These are phyloP conservation scores for Aspergillus cristatus DNA, from an alignment of 495 filamentous ascomycete species.

Conservation along the genomic window DNA sequence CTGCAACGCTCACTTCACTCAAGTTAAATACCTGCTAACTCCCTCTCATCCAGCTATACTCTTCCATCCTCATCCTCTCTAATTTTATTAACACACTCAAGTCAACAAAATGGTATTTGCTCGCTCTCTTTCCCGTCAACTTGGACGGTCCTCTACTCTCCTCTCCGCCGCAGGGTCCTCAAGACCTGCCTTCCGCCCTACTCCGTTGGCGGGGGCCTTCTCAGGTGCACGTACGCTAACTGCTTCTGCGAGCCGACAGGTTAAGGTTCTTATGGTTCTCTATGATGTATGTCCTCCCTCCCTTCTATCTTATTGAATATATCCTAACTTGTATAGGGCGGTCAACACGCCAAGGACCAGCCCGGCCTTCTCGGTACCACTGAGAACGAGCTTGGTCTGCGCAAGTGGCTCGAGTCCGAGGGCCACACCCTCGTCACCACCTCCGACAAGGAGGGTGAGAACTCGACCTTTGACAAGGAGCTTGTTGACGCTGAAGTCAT, in stretches of 20 bases:
- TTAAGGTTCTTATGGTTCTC: conserved; percentile 64
- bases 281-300: conserved; percentile 55
- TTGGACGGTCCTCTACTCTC: conserved; percentile 48
- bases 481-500: conserved; percentile 95
- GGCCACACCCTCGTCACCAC: conserved; percentile 96
- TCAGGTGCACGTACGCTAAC: conserved; percentile 45
- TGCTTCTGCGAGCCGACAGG: conserved; percentile 49
- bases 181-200: conserved; percentile 13
- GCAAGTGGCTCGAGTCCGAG: conserved; percentile 92
- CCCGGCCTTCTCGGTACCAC: conserved; percentile 86
- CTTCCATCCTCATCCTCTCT: conserved; percentile 3
- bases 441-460: conserved; percentile 90
- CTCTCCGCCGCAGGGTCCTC: conserved; percentile 30
- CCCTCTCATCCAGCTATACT: conserved; percentile 3
- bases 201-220: conserved; percentile 29
- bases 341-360: conserved; percentile 63
- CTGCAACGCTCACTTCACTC: not conserved
- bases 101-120: conserved; percentile 62
- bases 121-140: conserved; percentile 46
- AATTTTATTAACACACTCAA: too few relatives aligned
- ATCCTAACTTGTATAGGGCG: conserved; percentile 38
- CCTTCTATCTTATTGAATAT: not conserved
- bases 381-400: conserved; percentile 93
- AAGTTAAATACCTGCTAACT: conserved; percentile 16
- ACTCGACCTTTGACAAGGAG: conserved; percentile 90